Conservation (phyloP, 352 stramenopile species). For the Phytopythium helicoides region DNA sequence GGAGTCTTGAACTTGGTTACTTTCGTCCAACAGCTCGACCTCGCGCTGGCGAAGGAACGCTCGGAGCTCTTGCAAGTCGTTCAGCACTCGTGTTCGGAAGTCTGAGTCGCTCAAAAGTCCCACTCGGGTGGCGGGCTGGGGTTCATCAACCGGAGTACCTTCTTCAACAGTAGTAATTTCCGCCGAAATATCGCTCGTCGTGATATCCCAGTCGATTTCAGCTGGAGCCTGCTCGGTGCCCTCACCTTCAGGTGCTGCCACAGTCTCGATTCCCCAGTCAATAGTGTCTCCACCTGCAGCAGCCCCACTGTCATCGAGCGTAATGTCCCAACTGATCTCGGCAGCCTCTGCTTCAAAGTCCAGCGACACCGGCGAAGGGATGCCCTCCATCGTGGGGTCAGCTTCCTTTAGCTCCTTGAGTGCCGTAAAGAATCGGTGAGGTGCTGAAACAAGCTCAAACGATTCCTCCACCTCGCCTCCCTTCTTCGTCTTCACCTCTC, state of each 20-base stretch:
- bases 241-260: conserved; percentile 14
- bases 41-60: conserved; percentile 60
- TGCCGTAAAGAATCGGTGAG: conserved; percentile 57
- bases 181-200: conserved; percentile 29
- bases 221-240: conserved; percentile 29
- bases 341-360: conserved; percentile 56
- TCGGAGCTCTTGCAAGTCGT: conserved; percentile 74
- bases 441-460: conserved; percentile 34
- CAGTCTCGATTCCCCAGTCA: conserved; percentile 67
- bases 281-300: conserved; percentile 32
- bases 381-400: conserved; percentile 28
- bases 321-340: conserved; percentile 78
- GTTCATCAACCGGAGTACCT: conserved; percentile 6
- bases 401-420: conserved; percentile 46
- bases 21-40: conserved; percentile 36
- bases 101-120: conserved; percentile 50
- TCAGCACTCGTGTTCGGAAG: conserved; percentile 57
- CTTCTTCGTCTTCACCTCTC: conserved; percentile 45
- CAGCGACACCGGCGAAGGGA: conserved; percentile 6
- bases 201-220: conserved; percentile 80
- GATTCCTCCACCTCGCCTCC: conserved; percentile 20
- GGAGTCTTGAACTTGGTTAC: conserved; percentile 70
- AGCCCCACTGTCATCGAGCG: conserved; percentile 34
- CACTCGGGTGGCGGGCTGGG: conserved; percentile 33
- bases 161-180: conserved; percentile 16